Conservation (phyloP, 306 rosid species). For the Vigna angularis region DNA sequence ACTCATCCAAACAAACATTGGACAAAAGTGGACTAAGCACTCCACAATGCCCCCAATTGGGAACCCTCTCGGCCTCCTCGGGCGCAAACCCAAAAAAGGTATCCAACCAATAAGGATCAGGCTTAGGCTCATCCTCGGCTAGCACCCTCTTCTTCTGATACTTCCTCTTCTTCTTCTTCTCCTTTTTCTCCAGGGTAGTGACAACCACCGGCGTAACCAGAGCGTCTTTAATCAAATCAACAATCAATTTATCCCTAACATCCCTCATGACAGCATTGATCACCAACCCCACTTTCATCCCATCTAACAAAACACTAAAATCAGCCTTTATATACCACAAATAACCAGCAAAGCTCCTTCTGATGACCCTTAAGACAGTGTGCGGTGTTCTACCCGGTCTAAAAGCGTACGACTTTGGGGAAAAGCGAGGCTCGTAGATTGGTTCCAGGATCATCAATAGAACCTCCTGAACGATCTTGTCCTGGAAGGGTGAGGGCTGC, state of each 20-base stretch:
- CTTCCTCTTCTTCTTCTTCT: constrained; percentile 79
- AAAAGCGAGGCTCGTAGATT: constrained; percentile 79
- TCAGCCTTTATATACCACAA: constrained; percentile 92
- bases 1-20: constrained; percentile 82
- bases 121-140: constrained; percentile 97
- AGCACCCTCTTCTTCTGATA: constrained; percentile 93
- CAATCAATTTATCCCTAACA: constrained; percentile 81
- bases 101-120: constrained; percentile 96
- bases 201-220: constrained; percentile 75
- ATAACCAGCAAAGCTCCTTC: constrained; percentile 86
- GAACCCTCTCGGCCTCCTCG: constrained; percentile 84
- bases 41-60: constrained; percentile 96
- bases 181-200: constrained; percentile 58
- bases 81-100: constrained; percentile 92
- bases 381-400: constrained; percentile 86
- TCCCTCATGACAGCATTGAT: constrained; percentile 86
- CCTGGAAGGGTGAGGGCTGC: constrained; percentile 86
- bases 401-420: constrained; percentile 70
- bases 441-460: constrained; percentile 84
- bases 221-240: constrained; percentile 82
- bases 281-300: constrained; percentile 78
- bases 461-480: constrained; percentile 85
- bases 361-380: constrained; percentile 74
- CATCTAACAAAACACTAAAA: constrained; percentile 82
- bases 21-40: constrained; percentile 84